These are phyloP conservation scores for Phytophthora macrochlamydospora DNA, from an alignment of 352 stramenopile species.

Conservation along the genomic window DNA sequence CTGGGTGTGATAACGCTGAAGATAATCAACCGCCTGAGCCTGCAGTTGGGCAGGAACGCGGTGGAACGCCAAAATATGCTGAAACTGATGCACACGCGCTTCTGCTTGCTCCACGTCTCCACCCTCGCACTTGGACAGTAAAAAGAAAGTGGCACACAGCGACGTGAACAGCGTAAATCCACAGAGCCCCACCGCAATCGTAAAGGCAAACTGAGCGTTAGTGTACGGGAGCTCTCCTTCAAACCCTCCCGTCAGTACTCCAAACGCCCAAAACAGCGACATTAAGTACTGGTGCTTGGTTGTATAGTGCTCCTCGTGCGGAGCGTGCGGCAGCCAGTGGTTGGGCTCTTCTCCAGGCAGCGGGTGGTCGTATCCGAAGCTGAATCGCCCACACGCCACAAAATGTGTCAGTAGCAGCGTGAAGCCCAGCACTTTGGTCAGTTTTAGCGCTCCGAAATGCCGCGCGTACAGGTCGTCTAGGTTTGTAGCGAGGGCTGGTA, in stretches of 20 bases:
- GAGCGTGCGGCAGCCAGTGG: constrained; percentile 46
- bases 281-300: constrained; percentile 45
- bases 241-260: constrained; percentile 57
- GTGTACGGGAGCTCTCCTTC: constrained; percentile 64
- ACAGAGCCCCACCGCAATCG: constrained; percentile 54
- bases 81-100: constrained; percentile 69
- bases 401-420: constrained; percentile 59
- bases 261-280: constrained; percentile 74
- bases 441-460: constrained; percentile 63
- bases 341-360: constrained; percentile 19
- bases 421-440: constrained; percentile 56
- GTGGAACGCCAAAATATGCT: constrained; percentile 71
- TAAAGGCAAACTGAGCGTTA: constrained; percentile 61
- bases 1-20: constrained; percentile 67
- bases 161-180: constrained; percentile 76
- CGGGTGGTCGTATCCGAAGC: constrained; percentile 45
- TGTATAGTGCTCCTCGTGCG: constrained; percentile 1
- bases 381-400: constrained; percentile 58
- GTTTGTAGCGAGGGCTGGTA: constrained; percentile 57
- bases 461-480: constrained; percentile 72
- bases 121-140: constrained; percentile 73
- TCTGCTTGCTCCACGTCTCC: constrained; percentile 59
- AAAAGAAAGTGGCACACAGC: constrained; percentile 74
- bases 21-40: constrained; percentile 62
- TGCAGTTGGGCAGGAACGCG: constrained; percentile 56